Conservation (phyloP, 306 rosid genomes). For the Gillenia trifoliata region DNA sequence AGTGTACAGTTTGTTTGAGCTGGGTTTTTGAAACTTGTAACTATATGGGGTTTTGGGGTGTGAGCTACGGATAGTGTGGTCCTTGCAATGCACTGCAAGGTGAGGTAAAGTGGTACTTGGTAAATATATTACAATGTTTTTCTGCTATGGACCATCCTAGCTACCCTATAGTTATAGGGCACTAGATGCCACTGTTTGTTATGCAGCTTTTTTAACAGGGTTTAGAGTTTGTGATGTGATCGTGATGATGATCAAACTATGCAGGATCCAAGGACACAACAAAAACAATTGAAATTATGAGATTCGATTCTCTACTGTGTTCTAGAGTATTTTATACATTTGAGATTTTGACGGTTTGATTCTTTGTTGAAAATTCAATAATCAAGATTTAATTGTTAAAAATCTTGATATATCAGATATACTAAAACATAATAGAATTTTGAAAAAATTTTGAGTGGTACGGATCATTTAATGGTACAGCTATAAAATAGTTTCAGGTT, state of each 20-base stretch:
- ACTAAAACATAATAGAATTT: too few relatives aligned
- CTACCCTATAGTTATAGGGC: neutral
- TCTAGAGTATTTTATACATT: too few relatives aligned
- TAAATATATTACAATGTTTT: neutral
- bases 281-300: too few relatives aligned
- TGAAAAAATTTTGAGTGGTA: too few relatives aligned
- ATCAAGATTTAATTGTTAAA: neutral
- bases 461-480: too few relatives aligned
- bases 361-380: too few relatives aligned
- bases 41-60: neutral
- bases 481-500: too few relatives aligned
- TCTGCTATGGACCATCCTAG: slow-evolving; percentile 20
- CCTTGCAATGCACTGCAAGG: slow-evolving; percentile 10
- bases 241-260: neutral
- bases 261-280: neutral
- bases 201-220: neutral
- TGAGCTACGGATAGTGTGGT: slow-evolving; percentile 33
- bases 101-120: neutral
- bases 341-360: neutral
- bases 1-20: neutral
- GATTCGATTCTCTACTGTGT: too few relatives aligned
- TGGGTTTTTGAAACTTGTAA: slow-evolving; percentile 42
- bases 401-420: too few relatives aligned
- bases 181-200: neutral
- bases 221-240: neutral